These are phyloP conservation scores for Candida caryicola DNA, from an alignment of 805 yeast species.

Conservation along the genomic window DNA sequence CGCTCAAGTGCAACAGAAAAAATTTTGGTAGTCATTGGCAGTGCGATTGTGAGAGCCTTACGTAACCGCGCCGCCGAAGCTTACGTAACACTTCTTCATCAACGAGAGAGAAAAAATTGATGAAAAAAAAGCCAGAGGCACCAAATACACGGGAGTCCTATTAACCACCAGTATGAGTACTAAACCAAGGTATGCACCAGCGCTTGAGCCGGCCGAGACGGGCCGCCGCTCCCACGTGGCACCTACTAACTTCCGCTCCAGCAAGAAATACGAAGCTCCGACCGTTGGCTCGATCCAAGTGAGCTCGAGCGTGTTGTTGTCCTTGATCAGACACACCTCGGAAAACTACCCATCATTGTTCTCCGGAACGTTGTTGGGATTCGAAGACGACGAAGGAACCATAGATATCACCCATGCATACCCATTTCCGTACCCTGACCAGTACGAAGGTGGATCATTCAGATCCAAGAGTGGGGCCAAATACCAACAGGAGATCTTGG, in stretches of 20 bases:
- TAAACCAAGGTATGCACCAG: conserved; percentile 7
- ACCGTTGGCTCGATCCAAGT: conserved; percentile 42
- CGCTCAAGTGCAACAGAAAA: conserved; percentile 1
- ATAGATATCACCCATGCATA: conserved; percentile 58
- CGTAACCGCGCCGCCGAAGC: too few relatives aligned
- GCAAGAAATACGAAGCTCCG: conserved; percentile 30
- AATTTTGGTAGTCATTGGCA: conserved; percentile 3
- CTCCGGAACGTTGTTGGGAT: conserved; percentile 74
- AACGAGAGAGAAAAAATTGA: not conserved
- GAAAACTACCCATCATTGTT: conserved; percentile 60
- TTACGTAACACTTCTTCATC: too few relatives aligned
- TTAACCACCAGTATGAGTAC: conserved; percentile 7
- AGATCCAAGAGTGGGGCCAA: conserved; percentile 58
- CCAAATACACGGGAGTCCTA: too few relatives aligned
- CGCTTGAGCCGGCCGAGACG: too few relatives aligned
- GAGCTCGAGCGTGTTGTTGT: conserved; percentile 53
- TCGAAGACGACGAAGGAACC: conserved; percentile 53
- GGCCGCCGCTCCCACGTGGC: too few relatives aligned
- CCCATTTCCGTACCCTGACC: conserved; percentile 68
- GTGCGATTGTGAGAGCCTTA: too few relatives aligned
- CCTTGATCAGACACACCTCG: conserved; percentile 64
- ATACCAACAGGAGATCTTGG: conserved; percentile 67
- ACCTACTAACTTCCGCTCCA: too few relatives aligned
- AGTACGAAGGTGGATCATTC: conserved; percentile 60
- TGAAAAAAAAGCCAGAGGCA: not conserved